Conservation (phyloP, 345 rosid species). For the Boechera retrofracta region DNA sequence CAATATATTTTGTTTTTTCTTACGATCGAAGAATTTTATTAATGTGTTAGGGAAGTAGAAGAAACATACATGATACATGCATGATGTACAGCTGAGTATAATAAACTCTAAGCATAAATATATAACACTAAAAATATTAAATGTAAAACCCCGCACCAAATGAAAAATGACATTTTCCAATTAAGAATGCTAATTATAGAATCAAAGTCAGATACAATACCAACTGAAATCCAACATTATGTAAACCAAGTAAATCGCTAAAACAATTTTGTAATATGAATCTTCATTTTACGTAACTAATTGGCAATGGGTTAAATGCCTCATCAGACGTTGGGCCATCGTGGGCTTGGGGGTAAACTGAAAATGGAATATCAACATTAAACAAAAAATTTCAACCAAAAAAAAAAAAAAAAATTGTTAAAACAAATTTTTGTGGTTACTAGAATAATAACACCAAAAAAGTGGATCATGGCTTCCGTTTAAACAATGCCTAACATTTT, state of each 20-base stretch:
- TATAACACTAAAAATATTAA: not conserved
- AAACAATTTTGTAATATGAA: not conserved
- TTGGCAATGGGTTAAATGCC: not conserved
- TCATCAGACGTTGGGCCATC: not conserved
- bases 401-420: too few species aligned
- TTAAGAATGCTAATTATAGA: constrained; percentile 5
- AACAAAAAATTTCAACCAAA: not conserved
- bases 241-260: not conserved
- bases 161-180: not conserved
- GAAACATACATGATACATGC: constrained; percentile 2
- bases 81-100: not conserved
- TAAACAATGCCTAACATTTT: not conserved
- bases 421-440: too few species aligned
- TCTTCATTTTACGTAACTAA: not conserved
- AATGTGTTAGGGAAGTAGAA: not conserved
- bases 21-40: not conserved
- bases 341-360: not conserved
- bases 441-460: constrained; percentile 2
- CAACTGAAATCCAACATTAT: not conserved
- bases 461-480: constrained; percentile 1
- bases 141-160: not conserved
- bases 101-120: not conserved
- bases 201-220: not conserved
- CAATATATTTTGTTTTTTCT: not conserved
- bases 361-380: not conserved